Percentiles rank a stretch among this genome's conserved stretches.
Conservation (phyloP, 495 filamentous ascomycete genomes). For the Xylaria grammica region DNA sequence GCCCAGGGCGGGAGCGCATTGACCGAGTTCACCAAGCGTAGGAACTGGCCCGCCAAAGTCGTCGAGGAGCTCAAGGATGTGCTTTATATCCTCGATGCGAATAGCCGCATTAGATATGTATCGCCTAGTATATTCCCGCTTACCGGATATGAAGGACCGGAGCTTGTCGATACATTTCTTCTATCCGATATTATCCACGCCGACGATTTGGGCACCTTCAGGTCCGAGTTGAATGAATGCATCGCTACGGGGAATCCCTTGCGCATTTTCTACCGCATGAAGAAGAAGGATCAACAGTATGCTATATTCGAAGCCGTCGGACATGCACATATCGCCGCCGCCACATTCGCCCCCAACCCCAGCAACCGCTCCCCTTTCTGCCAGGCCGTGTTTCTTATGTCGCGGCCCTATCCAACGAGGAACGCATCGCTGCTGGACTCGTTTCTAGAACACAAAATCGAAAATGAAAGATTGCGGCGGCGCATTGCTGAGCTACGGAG, state of each 20-base stretch:
- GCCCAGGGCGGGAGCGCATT: constrained; percentile 65
- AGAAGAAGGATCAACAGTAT: constrained; percentile 73
- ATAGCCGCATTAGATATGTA: constrained; percentile 81
- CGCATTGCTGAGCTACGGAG: constrained; percentile 82
- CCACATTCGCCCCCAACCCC: constrained; percentile 65
- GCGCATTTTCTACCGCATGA: constrained; percentile 88
- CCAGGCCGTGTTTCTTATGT: constrained; percentile 92
- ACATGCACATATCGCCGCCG: constrained; percentile 85
- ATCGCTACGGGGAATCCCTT: constrained; percentile 80
- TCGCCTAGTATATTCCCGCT: constrained; percentile 80
- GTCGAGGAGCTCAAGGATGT: constrained; percentile 91
- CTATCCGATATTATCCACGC: constrained; percentile 83
- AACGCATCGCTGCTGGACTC: constrained; percentile 86
- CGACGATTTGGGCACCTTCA: constrained; percentile 85
- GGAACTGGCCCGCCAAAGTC: constrained; percentile 88
- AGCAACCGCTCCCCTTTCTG: constrained; percentile 71
- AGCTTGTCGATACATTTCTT: constrained; percentile 76
- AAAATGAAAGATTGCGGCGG: constrained; percentile 86
- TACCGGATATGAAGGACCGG: constrained; percentile 73
- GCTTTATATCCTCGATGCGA: constrained; percentile 81
- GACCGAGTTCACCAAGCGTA: constrained; percentile 81
- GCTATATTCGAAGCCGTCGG: constrained; percentile 88
- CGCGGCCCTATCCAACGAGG: constrained; percentile 87
- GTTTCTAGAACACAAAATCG: constrained; percentile 96
- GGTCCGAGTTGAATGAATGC: constrained; percentile 87